Evolutionary conservation across 1,284 basidiomycete species (phyloP).

Genomic region (Cryptococcus sp.): DNA sequence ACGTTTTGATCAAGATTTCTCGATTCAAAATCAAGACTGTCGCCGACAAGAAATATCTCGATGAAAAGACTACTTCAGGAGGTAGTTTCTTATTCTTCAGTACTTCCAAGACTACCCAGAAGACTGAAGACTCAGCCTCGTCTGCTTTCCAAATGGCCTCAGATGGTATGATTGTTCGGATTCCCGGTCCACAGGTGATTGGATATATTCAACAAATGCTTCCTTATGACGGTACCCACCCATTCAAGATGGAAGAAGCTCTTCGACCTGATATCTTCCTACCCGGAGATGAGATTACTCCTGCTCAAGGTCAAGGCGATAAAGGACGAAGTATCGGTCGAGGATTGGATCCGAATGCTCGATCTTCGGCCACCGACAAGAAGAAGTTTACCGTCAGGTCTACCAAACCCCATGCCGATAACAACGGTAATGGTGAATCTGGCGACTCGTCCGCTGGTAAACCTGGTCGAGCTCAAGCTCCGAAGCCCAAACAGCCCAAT

Average conservation of each 20-base stretch:
- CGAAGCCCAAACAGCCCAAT: neutral
- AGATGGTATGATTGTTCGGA: neutral
- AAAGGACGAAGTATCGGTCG: neutral
- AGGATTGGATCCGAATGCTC: neutral
- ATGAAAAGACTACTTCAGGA: neutral
- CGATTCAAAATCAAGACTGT: neutral
- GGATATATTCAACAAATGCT: neutral
- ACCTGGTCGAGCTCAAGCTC: neutral
- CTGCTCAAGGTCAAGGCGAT: neutral
- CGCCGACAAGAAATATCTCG: neutral
- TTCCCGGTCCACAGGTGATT: neutral
- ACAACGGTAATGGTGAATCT: neutral
- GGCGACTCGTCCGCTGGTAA: too few species aligned
- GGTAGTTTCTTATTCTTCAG: neutral
- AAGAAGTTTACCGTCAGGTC: neutral
- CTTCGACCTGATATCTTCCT: neutral
- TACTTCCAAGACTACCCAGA: neutral
- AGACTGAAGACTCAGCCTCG: neutral
- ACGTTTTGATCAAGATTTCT: neutral
- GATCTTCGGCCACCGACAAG: neutral
- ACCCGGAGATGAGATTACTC: neutral
- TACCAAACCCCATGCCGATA: neutral
- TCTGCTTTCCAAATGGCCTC: neutral
- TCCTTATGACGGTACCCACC: neutral
- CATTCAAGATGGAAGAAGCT: neutral